Base-by-base conservation (phyloP, 805 yeast species). In the Saturnispora zaruensis region DNA sequence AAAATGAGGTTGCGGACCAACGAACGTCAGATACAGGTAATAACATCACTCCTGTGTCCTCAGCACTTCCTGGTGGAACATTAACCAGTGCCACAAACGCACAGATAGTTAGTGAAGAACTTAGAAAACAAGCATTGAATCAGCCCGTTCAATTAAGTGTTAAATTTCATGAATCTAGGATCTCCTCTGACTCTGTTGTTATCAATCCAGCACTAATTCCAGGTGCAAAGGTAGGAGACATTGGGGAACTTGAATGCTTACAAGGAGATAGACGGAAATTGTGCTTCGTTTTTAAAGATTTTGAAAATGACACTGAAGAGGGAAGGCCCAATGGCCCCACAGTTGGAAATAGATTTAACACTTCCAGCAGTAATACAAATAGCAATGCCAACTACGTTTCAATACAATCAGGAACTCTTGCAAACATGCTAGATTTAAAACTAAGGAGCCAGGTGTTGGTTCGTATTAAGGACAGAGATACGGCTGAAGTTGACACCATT, bases 401-500 rank as follows among this genome's bases (percentile, higher is more conserved):
- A 0, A 65, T 87, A 6, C 64, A 75, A 16, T 73, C 83, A 1
- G 84, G 80, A 5, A 77, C 81, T 4, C 65, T 87, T 13, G 87
- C 80, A 48, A 66, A 73, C 6, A 58, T 77, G 5, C 59, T 91
- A 54, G 87, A 80, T 41, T 63, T 91, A 14, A 79, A 87, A 5
- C 75, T 87, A 0, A 69, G 96, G 51, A 75, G 84, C 26, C 75
- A 73, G 32, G 90, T 87, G 2, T 70, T 74, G 57, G 78, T 90
- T 3, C 71, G 72, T 57, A 69, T 67, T 45, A 73, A 63, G 65
- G 67, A 65, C 18, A 69, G 70, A 41, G 65, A 68, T 6, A 64
- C 71, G 1, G 82, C 77, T n/a, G 84, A 79, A 53, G 84, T 90
- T 1, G 96, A 93, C 58, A 75, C 87, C 2, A 77, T 90, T 3